Percentiles rank a stretch among this genome's conserved stretches.
Evolutionary conservation across 164 flowering plant genomes (phyloP).

Genomic region (Santalum album): DNA sequence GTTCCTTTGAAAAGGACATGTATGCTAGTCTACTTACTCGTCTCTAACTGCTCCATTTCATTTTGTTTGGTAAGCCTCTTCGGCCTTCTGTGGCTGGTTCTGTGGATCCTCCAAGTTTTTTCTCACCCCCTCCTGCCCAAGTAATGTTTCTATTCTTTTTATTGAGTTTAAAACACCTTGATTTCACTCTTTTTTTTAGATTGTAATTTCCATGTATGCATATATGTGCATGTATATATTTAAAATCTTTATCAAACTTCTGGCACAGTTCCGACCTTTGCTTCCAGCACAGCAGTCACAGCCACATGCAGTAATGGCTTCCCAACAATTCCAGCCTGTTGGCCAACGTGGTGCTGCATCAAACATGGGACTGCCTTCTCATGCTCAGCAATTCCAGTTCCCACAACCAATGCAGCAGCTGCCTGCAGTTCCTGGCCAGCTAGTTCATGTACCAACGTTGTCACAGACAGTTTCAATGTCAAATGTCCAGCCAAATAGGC

Average conservation of each 20-base stretch:
- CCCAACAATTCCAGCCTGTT: slow-evolving; percentile 35
- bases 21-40: too few species aligned
- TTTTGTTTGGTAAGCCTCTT: slow-evolving; percentile 29
- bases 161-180: too few species aligned
- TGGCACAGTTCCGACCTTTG: slow-evolving; percentile 62
- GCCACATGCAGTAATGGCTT: slow-evolving; percentile 33
- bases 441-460: slow-evolving; percentile 43
- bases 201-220: neutral
- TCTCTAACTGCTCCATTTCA: neutral
- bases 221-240: neutral
- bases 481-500: slow-evolving; percentile 43
- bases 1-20: too few species aligned
- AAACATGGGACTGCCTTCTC: slow-evolving; percentile 42
- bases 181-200: neutral
- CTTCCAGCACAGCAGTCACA: slow-evolving; percentile 59
- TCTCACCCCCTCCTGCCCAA: slow-evolving; percentile 42
- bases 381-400: slow-evolving; percentile 48
- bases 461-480: slow-evolving; percentile 49
- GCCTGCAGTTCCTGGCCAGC: slow-evolving; percentile 47
- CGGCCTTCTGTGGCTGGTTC: slow-evolving; percentile 51
- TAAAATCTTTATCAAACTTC: neutral
- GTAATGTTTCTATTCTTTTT: slow-evolving; percentile 19
- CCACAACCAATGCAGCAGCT: slow-evolving; percentile 71
- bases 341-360: slow-evolving; percentile 30
- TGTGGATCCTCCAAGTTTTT: slow-evolving; percentile 48